phyloP scores from a whole-genome alignment of 768 basidiomycete species.

The Mycena olivaceomarginata region DNA sequence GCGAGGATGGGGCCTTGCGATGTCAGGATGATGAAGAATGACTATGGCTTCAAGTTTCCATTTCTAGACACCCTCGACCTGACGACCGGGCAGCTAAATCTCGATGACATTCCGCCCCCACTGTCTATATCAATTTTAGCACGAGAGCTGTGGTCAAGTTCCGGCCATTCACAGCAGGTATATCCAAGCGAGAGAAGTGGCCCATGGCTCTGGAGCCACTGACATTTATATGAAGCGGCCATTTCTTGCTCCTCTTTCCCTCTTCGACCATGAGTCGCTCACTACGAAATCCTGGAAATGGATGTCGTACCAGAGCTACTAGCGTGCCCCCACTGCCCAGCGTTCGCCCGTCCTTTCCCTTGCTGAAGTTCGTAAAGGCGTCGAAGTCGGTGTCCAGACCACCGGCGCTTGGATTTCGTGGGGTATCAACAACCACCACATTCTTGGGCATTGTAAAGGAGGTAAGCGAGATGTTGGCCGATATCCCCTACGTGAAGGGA shows the following conservation, averaged over 20 bases:
- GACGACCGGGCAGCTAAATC: slow-evolving; percentile 2
- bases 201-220: slow-evolving; percentile 16
- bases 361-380: background rate
- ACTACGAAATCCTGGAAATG: slow-evolving; percentile 31
- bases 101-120: background rate
- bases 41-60: background rate
- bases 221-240: slow-evolving; percentile 26
- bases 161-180: slow-evolving; percentile 33
- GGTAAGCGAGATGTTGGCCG: slow-evolving; percentile 38
- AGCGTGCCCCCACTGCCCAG: background rate
- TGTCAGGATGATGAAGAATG: background rate
- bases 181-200: background rate
- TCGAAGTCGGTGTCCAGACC: slow-evolving; percentile 10
- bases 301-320: slow-evolving; percentile 23
- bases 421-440: slow-evolving; percentile 30
- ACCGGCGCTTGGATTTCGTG: slow-evolving; percentile 17
- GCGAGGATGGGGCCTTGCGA: background rate
- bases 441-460: slow-evolving; percentile 35
- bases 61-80: slow-evolving; percentile 12
- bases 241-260: slow-evolving; percentile 29
- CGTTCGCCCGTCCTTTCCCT: background rate
- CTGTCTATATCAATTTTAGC: slow-evolving; percentile 7
- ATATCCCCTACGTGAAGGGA: slow-evolving; percentile 38
- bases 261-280: slow-evolving; percentile 40
- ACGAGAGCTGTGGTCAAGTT: slow-evolving; percentile 36